These are phyloP conservation scores for Phaseolus lunatus DNA, from an alignment of 306 rosid genomes.

Conservation along the genomic window DNA sequence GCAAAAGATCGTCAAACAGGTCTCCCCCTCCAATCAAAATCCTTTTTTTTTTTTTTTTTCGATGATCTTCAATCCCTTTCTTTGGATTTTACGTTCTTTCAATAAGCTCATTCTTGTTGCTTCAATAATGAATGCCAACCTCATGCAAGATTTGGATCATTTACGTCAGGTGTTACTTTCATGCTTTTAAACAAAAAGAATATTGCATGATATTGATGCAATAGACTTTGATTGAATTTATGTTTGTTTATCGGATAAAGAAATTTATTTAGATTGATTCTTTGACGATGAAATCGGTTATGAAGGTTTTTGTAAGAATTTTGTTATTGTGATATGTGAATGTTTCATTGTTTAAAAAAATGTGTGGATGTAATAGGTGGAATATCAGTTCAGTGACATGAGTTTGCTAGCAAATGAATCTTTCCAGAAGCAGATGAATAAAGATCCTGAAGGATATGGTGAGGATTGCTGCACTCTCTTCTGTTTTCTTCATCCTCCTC, in stretches of 20 bases:
- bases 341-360: background rate
- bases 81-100: background rate
- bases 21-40: conserved; percentile 13
- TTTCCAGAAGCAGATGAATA: conserved; percentile 74
- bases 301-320: background rate
- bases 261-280: background rate
- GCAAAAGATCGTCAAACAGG: conserved; percentile 89
- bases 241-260: conserved; percentile 5
- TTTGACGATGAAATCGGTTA: background rate
- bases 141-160: background rate
- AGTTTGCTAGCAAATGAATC: conserved; percentile 91
- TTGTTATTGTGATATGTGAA: background rate
- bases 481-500: conserved; percentile 7
- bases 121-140: background rate
- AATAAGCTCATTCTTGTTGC: background rate
- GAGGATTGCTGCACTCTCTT: conserved; percentile 41
- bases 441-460: conserved; percentile 98
- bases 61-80: background rate
- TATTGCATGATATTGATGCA: too few species aligned
- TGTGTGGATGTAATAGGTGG: conserved; percentile 65
- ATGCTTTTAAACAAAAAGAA: too few species aligned
- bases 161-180: background rate
- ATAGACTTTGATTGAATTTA: conserved; percentile 13
- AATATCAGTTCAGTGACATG: conserved; percentile 90
- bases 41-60: background rate